A percentile compares a stretch with the other conserved stretches of the same genome.
phyloP scores from a whole-genome alignment of 352 stramenopile species.

The Phytopythium boreale region DNA sequence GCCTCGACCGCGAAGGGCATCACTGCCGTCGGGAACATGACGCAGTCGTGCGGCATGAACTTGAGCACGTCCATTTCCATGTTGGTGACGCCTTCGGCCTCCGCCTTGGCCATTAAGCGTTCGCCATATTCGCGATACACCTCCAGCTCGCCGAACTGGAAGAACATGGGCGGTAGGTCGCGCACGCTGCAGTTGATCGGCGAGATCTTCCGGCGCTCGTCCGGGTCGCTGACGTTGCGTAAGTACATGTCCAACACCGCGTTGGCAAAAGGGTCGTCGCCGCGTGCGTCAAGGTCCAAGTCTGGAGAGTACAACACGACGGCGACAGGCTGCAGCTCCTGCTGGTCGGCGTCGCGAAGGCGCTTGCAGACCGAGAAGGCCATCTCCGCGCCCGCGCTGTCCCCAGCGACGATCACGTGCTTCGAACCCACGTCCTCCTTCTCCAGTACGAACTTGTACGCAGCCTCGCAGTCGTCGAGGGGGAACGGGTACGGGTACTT shows the following conservation, averaged over 20 bases:
- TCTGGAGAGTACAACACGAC: conserved; percentile 17
- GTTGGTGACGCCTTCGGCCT: conserved; percentile 14
- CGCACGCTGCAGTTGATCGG: conserved; percentile 12
- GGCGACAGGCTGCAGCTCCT: conserved; percentile 7
- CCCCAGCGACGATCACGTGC: conserved; percentile 31
- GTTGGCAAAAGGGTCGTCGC: conserved; percentile 16
- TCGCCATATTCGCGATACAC: conserved; percentile 8
- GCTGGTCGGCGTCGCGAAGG: conserved; percentile 15
- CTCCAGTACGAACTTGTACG: conserved; percentile 35
- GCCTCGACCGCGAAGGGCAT: conserved; percentile 7
- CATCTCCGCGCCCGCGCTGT: conserved; percentile 40
- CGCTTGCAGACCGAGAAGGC: conserved; percentile 28
- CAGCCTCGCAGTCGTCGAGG: conserved; percentile 30
- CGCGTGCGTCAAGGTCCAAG: conserved; percentile 8
- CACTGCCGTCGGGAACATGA: conserved; percentile 13
- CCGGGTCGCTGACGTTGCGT: conserved; percentile 2
- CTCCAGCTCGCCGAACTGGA: conserved; percentile 11
- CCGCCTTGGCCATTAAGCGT: conserved; percentile 6
- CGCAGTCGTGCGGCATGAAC: conserved; percentile 14
- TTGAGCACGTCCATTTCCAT: conserved; percentile 14
- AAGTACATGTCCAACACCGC: conserved; percentile 14
- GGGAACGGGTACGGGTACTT: conserved; percentile 29
- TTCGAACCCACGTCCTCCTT: conserved; percentile 17
- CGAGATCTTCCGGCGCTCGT: conserved; percentile 11
- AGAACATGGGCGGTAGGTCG: conserved; percentile 10